These are phyloP conservation scores for Phascolomyces articulosus DNA, from an alignment of 371 early-diverging fungal genomes.

Conservation along the genomic window DNA sequence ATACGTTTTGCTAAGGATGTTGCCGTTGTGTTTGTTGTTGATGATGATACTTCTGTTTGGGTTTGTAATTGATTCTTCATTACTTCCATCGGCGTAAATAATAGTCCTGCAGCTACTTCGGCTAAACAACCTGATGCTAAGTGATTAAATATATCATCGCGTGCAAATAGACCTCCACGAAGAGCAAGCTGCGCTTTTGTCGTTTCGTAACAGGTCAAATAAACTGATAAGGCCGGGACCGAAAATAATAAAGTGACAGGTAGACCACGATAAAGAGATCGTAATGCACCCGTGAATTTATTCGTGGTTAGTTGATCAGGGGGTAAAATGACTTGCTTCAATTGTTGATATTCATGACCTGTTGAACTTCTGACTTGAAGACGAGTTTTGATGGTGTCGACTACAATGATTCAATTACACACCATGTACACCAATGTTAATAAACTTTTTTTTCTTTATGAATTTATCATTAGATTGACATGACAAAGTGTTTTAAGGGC, in stretches of 20 bases:
- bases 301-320: not conserved
- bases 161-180: not conserved
- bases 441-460: too few relatives aligned
- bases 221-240: slow-evolving; percentile 77
- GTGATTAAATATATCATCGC: slow-evolving; percentile 39
- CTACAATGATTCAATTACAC: slow-evolving; percentile 15
- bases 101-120: slow-evolving; percentile 56
- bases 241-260: slow-evolving; percentile 71
- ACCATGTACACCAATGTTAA: too few relatives aligned
- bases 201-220: slow-evolving; percentile 73
- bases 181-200: slow-evolving; percentile 50
- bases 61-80: slow-evolving; percentile 74
- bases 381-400: slow-evolving; percentile 82
- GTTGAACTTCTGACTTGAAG: slow-evolving; percentile 53
- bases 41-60: not conserved
- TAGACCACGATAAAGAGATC: slow-evolving; percentile 63
- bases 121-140: slow-evolving; percentile 57
- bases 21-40: not conserved
- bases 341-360: not conserved
- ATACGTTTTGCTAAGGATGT: slow-evolving; percentile 33
- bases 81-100: slow-evolving; percentile 87
- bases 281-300: not conserved
- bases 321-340: slow-evolving; percentile 6
- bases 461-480: too few relatives aligned
- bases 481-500: too few relatives aligned